Evolutionary conservation across 495 filamentous ascomycete species (phyloP), one percentile per base, ranked within the genome.

Genomic region (Penicillium herquei): DNA sequence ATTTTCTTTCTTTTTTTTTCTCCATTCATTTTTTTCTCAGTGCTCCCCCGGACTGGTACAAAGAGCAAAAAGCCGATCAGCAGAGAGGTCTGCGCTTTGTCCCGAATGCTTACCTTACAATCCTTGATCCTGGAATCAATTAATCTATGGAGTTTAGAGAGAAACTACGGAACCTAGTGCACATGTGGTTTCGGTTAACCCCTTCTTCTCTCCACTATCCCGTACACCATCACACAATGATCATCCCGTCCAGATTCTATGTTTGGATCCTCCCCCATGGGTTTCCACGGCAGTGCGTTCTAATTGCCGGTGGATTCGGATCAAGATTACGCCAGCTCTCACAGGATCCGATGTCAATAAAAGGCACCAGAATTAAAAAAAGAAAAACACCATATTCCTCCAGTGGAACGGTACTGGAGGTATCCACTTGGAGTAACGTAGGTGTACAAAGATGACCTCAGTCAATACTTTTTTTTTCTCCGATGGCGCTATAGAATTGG

Each of bases 71-170:
- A 49, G 46, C 26, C 46, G 46, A 49, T 14, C 26, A 33, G 30
- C 7, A 49, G 13, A 17, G 21, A 51, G 14, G 31, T 12, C 33
- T 45, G 18, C 18, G 16, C 18, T 30, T 46, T 26, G 40, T 44
- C 42, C 32, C 14, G 45, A 9, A 46, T 17, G 21, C 55, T 40
- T 51, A 51, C 55, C n/a, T n/a, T n/a, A n/a, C n/a, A n/a, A 57
- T 52, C 49, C 55, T 41, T 56, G 53, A 50, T 51, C 41, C 42
- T 43, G 8, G n/a, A 45, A 3, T 45, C 21, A 51, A 51, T 39
- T 60, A 58, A 60, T 66, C 63, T 58, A 59, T 55, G 44, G 49
- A n/a, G n/a, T n/a, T n/a, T n/a, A n/a, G n/a, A n/a, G n/a, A n/a
- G n/a, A n/a, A n/a, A n/a, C n/a, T n/a, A n/a, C n/a, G n/a, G n/a